Conservation (phyloP, 2,329 filamentous ascomycete species). For the Neonectria neomacrospora region DNA sequence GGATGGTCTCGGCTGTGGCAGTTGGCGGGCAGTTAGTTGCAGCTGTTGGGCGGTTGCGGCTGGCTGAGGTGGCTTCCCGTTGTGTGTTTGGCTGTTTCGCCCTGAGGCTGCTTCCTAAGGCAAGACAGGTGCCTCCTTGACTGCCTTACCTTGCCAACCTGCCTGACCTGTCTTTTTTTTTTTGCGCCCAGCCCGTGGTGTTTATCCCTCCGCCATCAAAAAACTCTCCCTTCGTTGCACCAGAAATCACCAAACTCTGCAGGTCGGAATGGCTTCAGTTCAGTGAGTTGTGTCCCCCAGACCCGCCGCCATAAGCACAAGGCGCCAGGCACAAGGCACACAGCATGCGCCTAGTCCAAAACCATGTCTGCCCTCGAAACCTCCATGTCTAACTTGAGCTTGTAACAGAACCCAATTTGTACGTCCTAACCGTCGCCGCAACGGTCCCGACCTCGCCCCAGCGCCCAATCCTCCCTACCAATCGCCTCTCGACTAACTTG, state of each 20-base stretch:
- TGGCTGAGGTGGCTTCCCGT: not conserved
- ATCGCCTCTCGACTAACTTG: constrained; percentile 6
- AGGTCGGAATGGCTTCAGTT: constrained; percentile 11
- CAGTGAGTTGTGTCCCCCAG: constrained; percentile 8
- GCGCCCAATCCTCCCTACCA: not conserved
- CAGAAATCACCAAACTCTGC: not conserved
- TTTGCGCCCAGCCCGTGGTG: not conserved
- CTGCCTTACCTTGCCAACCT: not conserved
- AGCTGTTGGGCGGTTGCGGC: not conserved
- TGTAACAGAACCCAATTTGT: constrained; percentile 11
- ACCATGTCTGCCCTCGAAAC: not conserved
- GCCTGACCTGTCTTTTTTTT: not conserved
- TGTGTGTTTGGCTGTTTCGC: not conserved
- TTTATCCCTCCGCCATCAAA: not conserved
- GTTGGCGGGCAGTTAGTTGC: not conserved
- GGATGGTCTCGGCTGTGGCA: not conserved
- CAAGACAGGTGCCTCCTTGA: not conserved
- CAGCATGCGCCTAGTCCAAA: not conserved
- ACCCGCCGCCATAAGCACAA: not conserved
- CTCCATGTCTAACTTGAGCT: constrained; percentile 1
- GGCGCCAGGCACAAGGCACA: not conserved
- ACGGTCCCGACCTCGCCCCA: not conserved
- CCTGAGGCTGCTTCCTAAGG: constrained; percentile 4
- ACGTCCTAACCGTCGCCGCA: constrained; percentile 6
- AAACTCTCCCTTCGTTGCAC: not conserved